Conservation (phyloP, 331 rosid genomes). For the Erythrophleum ivorense region DNA sequence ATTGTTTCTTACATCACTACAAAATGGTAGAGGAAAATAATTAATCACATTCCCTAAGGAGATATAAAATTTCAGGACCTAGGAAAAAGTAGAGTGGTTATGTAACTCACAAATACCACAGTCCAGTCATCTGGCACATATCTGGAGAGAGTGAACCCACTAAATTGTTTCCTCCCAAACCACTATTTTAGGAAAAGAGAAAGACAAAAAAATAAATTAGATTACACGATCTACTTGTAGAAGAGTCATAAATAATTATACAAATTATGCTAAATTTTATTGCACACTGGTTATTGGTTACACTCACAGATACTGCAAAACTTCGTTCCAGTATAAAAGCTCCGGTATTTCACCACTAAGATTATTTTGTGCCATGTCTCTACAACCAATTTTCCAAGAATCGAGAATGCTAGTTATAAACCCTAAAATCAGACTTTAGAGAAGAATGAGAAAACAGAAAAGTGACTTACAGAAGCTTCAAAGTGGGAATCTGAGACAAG, state of each 20-base stretch:
- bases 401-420: constrained; percentile 1
- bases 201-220: neutral
- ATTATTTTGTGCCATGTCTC: constrained; percentile 92
- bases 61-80: neutral
- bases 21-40: constrained; percentile 10
- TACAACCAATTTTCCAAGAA: constrained; percentile 34
- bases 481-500: constrained; percentile 94
- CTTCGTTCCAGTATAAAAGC: constrained; percentile 98
- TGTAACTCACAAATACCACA: constrained; percentile 96
- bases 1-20: constrained; percentile 94
- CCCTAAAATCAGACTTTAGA: neutral
- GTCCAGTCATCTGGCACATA: constrained; percentile 90
- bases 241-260: neutral
- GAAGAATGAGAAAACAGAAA: neutral
- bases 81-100: constrained; percentile 11
- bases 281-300: neutral
- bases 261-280: neutral
- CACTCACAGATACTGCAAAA: constrained; percentile 94
- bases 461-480: constrained; percentile 82
- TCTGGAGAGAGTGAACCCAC: constrained; percentile 87
- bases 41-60: neutral
- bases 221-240: neutral
- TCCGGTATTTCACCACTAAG: constrained; percentile 95
- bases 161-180: constrained; percentile 91
- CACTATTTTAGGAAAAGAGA: constrained; percentile 50